Evolutionary conservation across 768 basidiomycete species (phyloP), one percentile per base, ranked within the genome.

Genomic region (Cystofilobasidium ferigula): DNA sequence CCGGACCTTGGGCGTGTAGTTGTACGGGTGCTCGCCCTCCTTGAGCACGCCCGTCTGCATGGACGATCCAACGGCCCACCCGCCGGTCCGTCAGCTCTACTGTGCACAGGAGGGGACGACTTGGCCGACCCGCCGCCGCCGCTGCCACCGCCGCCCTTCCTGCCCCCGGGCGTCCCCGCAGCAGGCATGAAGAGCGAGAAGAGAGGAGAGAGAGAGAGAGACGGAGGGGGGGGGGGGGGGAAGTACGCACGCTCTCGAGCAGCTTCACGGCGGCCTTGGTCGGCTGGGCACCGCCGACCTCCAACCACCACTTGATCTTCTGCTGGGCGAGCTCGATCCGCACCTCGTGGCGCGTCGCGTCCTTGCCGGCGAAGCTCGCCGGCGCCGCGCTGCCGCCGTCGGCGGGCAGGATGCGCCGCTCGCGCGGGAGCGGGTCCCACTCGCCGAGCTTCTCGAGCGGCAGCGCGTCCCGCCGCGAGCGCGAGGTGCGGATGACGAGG

Each of bases 291-390:
- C 92, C 93, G 22, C 86, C 83, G 38, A 81, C 81, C 43, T 97
- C 76, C 18, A 66, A 34, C 94, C 94, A 98, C 73, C 88, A 90
- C 66, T 81, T 81, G 74, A 98, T 89, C 74, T 94, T 83, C 71
- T 88, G 85, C 30, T 86, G 85, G 75, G 90, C 91, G 92, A 93
- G 97, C 71, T 86, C 82, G 63, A 97, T 80, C 38, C 82, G 84
- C 77, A 92, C 94, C 69, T 76, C 73, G 48, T 71, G 74, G 57
- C 64, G 64, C 3, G 68, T 51, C 42, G 62, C 58, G 22, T 48
- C 63, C 48, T 18, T 56, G 10, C 66, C 66, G 13, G 66, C 66
- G n/a, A 35, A 66, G 58, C 43, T 60, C 35, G 43, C 13, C 10
- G 30, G 38, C 6, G 24, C 47, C 48, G 18, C 3, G 2, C 51